Base-by-base conservation (phyloP, 768 basidiomycete genomes). In the Xerocomellus chrysenteron region DNA sequence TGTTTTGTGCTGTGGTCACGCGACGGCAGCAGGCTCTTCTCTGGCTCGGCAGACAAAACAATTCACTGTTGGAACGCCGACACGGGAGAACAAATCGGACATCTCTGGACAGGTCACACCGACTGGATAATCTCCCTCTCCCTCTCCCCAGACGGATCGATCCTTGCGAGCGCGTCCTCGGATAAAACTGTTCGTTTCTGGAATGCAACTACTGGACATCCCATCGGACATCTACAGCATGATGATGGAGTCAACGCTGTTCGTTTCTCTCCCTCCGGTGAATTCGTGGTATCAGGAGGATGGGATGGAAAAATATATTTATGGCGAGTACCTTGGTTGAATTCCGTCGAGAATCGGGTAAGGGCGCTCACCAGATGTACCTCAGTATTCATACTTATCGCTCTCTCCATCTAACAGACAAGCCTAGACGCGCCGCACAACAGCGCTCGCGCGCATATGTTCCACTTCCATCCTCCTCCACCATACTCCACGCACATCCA, bases 161-260 rank as follows among this genome's bases (percentile, higher is more conserved):
- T 32, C 33, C 41, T 61, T 5, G 57, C 47, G 1, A 59, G 60
- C 28, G 60, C 37, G 4, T 59, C 57, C 9, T 0, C 1, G 1
- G 50, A 61, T 32, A 13, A 28, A n/a, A 58, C 60, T 1, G 17
- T 61, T 13, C 37, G 47, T 54, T 49, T 61, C 33, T 61, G 57
- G 53, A 12, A 52, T 43, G 19, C 35, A 7, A 17, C 8, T 3
- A 21, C 54, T 14, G 60, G 50, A 1, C 0, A 42, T 12, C 36
- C 33, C 17, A 2, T 55, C 6, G 37, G 49, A n/a, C 17, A 9
- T 26, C 36, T 56, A 1, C 14, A 14, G 10, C 48, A 48, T 21
- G 24, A 33, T 4, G 5, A 2, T 4, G 0, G 0, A 4, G 35
- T 55, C 16, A 0, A 2, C 0, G 2, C 13, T 0, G 40, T 63